Percentiles rank a stretch among this genome's conserved stretches.
These are phyloP conservation scores for Coniosporium tulheliwenetii DNA, from an alignment of 2,329 filamentous ascomycete species.

Conservation along the genomic window DNA sequence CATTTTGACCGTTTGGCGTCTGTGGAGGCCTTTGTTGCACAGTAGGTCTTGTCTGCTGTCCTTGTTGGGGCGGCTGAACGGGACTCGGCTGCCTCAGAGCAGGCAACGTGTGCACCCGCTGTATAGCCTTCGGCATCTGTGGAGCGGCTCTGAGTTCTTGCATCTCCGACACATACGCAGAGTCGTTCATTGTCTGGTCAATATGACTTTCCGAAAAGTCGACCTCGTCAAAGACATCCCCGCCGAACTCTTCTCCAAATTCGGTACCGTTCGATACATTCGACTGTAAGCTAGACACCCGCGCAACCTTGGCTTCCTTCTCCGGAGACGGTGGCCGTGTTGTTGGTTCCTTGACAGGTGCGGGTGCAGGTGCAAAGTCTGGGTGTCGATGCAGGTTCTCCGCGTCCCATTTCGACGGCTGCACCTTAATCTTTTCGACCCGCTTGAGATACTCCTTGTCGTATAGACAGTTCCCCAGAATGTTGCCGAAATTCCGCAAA, in stretches of 20 bases:
- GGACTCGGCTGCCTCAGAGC: background rate
- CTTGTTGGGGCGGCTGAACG: background rate
- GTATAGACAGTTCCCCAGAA: constrained; percentile 96
- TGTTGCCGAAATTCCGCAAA: constrained; percentile 83
- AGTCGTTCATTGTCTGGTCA: too few relatives aligned
- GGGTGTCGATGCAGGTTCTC: constrained; percentile 68
- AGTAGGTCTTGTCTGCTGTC: background rate
- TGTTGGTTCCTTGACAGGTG: background rate
- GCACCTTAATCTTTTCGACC: constrained; percentile 77
- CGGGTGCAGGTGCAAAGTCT: constrained; percentile 46
- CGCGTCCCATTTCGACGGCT: constrained; percentile 62
- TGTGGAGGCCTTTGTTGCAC: constrained; percentile 5
- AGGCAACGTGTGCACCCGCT: background rate
- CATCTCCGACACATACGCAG: too few relatives aligned
- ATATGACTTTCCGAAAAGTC: background rate
- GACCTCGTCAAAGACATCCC: background rate
- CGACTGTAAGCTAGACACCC: too few relatives aligned
- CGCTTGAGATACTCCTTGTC: constrained; percentile 87
- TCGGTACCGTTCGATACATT: background rate
- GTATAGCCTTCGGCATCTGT: background rate
- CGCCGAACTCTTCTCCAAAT: background rate
- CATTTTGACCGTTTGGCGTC: background rate
- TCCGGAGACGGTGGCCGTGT: constrained; percentile 2
- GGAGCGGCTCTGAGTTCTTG: too few relatives aligned
- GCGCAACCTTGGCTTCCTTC: constrained; percentile 4